Percentiles rank a stretch among this genome's conserved stretches.
Evolutionary conservation across 257 asterid species (phyloP).

Genomic region (Solanum microdontum): DNA sequence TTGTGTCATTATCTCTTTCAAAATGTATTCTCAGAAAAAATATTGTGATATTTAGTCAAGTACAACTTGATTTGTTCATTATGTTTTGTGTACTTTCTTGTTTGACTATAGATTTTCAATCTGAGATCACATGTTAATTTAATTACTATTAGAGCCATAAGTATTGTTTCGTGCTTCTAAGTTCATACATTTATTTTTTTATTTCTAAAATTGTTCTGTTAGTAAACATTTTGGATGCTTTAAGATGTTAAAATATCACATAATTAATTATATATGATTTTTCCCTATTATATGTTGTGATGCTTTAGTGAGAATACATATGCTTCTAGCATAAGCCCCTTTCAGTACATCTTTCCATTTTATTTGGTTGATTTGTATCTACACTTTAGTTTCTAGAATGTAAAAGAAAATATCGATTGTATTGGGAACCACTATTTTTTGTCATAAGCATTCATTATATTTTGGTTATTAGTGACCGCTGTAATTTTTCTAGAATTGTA

Average conservation of each 20-base stretch:
- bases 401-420: neutral
- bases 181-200: neutral
- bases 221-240: neutral
- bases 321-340: neutral
- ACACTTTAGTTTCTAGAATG: neutral
- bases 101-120: neutral
- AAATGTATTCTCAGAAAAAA: neutral
- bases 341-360: too few relatives aligned
- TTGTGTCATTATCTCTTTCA: neutral
- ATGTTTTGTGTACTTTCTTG: neutral
- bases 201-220: neutral
- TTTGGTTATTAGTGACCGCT: neutral
- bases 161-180: neutral
- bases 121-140: neutral
- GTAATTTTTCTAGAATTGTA: neutral
- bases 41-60: neutral
- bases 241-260: neutral
- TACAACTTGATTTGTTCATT: neutral
- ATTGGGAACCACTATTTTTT: neutral
- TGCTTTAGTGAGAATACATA: too few relatives aligned
- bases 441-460: too few relatives aligned
- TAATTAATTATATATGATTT: too few relatives aligned
- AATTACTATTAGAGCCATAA: neutral
- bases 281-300: neutral
- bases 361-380: too few relatives aligned